Base-by-base conservation (phyloP, 169 alveolate genomes). In the Plasmodium cynomolgi region DNA sequence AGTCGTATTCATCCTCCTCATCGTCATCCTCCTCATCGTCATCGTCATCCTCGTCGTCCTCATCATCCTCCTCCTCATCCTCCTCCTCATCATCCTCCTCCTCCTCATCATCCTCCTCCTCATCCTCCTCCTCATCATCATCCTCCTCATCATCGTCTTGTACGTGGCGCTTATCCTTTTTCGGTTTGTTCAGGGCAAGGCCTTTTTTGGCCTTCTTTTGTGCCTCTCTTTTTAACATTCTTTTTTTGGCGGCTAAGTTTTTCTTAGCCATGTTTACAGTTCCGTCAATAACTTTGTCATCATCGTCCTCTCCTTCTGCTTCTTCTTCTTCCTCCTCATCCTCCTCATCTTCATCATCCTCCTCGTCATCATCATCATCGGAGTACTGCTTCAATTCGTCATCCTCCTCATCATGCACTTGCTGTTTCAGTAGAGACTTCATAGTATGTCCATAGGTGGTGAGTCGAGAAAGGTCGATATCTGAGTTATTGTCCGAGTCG, bases 11-110 rank as follows among this genome's bases (percentile, higher is more conserved):
- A 17, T 95, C 92, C 37, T 86, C 91, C 20, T 72, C 93, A 7
- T 95, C 92, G n/a, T 94, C 93, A 26, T 94, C 95, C 20, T 93
- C 92, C 34, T 37, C 93, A 13, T 93, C 91, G 1, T 90, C 95
- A 1, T 71, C 94, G 2, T 23, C 81, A 0, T 94, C 88, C 9
- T 84, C 92, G 4, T 84, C 93, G 17, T 80, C 75, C 13, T 95
- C 92, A 47, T 74, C 88, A 0, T 50, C 77, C 8, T 62, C 71
- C 41, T 74, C 95, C 56, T 73, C 92, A 0, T 83, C 86, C 3
- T 83, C 84, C 23, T 82, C 85, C 1, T 75, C 75, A 20, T 80
- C 95, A 15, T 74, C 79, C 37, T 37, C 58, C 31, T 84, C 68
- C 26, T 84, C 94, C 0, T 29, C 81, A 0, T 75, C 75, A 0